These are phyloP conservation scores for Camelina sativa DNA, from an alignment of 345 rosid genomes.

Conservation along the genomic window DNA sequence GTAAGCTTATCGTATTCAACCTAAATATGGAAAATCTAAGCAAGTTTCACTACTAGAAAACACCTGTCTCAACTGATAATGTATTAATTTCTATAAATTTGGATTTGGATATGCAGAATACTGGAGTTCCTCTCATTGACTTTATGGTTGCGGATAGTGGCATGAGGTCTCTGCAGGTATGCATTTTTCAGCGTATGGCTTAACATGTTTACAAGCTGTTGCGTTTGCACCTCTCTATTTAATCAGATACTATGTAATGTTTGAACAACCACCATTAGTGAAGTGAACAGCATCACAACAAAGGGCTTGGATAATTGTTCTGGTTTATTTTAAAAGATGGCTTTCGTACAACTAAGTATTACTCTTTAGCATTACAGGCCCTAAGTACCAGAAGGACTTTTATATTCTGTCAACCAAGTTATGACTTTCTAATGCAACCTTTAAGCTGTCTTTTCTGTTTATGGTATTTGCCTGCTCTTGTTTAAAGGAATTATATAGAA, in stretches of 20 bases:
- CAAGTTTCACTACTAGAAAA: constrained; percentile 1
- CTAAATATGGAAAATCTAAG: constrained; percentile 8
- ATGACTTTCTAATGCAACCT: constrained; percentile 18
- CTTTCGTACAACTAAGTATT: constrained; percentile 11
- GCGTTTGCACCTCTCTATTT: constrained; percentile 9
- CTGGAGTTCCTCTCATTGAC: constrained; percentile 44
- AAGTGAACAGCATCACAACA: constrained; percentile 20
- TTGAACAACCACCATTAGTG: constrained; percentile 22
- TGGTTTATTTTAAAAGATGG: constrained; percentile 13
- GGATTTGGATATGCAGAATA: constrained; percentile 40
- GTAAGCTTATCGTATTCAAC: constrained; percentile 35
- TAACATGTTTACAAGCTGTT: constrained; percentile 23
- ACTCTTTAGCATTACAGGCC: constrained; percentile 12
- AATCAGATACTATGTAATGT: constrained; percentile 11
- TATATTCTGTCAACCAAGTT: constrained; percentile 32
- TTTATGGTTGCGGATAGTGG: constrained; percentile 33
- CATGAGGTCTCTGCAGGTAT: constrained; percentile 46
- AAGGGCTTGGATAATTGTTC: constrained; percentile 12
- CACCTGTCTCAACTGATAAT: constrained; percentile 6
- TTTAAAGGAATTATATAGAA: constrained; percentile 8
- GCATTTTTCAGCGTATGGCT: constrained; percentile 28
- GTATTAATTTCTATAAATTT: constrained; percentile 32
- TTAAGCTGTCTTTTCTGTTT: constrained; percentile 11
- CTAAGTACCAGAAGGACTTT: constrained; percentile 19
- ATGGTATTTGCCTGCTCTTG: constrained; percentile 1